Evolutionary conservation across 257 asterid genomes (phyloP).

Genomic region (Przewalskia tangutica): DNA sequence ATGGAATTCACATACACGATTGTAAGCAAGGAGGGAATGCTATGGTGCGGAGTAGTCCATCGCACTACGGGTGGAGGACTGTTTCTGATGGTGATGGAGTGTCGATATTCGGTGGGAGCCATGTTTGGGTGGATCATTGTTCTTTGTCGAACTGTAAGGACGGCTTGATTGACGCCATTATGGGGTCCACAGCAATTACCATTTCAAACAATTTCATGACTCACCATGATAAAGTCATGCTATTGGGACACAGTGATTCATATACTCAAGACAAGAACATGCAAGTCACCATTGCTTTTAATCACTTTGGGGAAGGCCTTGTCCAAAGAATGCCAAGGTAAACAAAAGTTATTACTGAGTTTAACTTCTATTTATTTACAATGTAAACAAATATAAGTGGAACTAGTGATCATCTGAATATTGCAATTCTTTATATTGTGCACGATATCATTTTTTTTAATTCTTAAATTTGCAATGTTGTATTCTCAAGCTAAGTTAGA

Average conservation of each 20-base stretch:
- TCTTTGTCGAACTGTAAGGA: constrained; percentile 52
- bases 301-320: constrained; percentile 84
- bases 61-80: constrained; percentile 70
- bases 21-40: constrained; percentile 77
- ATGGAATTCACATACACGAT: constrained; percentile 67
- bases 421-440: no score
- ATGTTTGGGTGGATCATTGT: constrained; percentile 84
- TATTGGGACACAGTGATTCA: constrained; percentile 62
- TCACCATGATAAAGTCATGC: constrained; percentile 82
- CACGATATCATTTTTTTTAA: no score
- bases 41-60: constrained; percentile 53
- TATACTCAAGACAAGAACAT: constrained; percentile 47
- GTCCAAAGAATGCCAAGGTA: constrained; percentile 87
- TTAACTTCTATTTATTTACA: not conserved
- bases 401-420: no score
- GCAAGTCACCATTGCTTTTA: constrained; percentile 74
- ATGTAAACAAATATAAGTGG: not conserved
- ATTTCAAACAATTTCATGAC: constrained; percentile 59
- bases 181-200: constrained; percentile 66
- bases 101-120: constrained; percentile 59
- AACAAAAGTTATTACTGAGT: not conserved
- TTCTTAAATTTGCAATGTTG: no score
- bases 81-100: constrained; percentile 79
- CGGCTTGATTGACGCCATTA: constrained; percentile 61
- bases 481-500: no score